Conservation (phyloP, 2,329 filamentous ascomycete genomes). For the Sporothrix globosa region DNA sequence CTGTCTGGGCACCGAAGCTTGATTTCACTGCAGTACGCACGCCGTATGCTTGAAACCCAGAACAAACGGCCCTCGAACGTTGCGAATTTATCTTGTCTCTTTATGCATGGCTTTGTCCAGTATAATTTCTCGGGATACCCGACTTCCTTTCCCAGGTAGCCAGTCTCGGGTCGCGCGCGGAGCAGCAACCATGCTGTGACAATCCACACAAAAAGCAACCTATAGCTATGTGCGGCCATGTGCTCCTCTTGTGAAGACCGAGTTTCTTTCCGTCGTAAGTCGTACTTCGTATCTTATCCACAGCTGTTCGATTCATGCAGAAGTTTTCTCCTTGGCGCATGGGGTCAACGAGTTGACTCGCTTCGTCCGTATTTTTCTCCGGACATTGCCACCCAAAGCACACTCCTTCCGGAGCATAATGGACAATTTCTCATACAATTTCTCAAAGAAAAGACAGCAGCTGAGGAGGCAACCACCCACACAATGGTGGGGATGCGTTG, state of each 20-base stretch:
- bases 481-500: background rate
- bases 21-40: background rate
- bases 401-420: background rate
- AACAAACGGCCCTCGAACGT: background rate
- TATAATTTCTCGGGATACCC: background rate
- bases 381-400: conserved; percentile 7
- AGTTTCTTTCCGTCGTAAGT: too few species aligned
- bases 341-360: background rate
- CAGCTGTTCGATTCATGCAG: too few species aligned
- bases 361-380: background rate
- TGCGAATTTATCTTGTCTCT: background rate
- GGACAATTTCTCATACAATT: too few species aligned
- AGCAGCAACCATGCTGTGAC: background rate
- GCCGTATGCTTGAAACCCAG: background rate
- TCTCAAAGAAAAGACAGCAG: background rate
- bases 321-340: too few species aligned
- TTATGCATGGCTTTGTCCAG: too few species aligned
- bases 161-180: background rate
- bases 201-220: conserved; percentile 5
- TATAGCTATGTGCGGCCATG: background rate
- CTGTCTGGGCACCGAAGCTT: background rate
- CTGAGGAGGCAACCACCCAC: background rate
- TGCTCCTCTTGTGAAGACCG: too few species aligned
- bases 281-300: too few species aligned
- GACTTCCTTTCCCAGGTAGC: background rate